A percentile compares a stretch with the other conserved stretches of the same genome.
Evolutionary conservation across 2,329 filamentous ascomycete genomes (phyloP).

Genomic region (Cryphonectria carpinicola): DNA sequence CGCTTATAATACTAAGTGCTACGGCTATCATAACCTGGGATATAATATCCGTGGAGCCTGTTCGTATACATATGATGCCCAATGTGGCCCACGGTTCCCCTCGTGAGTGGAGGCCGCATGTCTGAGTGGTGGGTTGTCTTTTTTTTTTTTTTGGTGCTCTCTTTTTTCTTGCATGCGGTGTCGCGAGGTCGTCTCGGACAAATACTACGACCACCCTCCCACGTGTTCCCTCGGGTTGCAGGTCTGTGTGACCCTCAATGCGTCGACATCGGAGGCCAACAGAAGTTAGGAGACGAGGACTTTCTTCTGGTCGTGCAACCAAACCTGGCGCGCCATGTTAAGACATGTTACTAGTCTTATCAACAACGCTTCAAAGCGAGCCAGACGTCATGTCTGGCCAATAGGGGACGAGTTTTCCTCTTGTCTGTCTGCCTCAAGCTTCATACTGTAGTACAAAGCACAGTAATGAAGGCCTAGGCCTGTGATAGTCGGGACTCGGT

Average conservation of each 20-base stretch:
- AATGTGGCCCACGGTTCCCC: background rate
- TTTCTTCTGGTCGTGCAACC: constrained; percentile 1
- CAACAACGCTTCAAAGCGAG: background rate
- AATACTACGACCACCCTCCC: no score
- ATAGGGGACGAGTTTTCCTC: background rate
- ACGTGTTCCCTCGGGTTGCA: background rate
- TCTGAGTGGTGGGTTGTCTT: background rate
- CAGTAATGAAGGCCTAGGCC: background rate
- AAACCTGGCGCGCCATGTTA: constrained; percentile 1
- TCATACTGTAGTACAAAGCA: background rate
- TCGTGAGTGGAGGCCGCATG: background rate
- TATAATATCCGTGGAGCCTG: background rate
- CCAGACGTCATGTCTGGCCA: constrained; percentile 1
- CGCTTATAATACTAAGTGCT: background rate
- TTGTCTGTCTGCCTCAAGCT: background rate
- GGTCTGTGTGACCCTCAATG: background rate
- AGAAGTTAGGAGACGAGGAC: no score
- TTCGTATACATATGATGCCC: background rate
- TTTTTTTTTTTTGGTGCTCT: background rate
- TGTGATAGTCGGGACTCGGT: background rate
- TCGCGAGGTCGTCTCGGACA: background rate
- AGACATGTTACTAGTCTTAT: constrained; percentile 13
- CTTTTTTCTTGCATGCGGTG: no score
- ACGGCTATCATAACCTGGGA: background rate
- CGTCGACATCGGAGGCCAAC: background rate